Base-by-base conservation (phyloP, 2,329 filamentous ascomycete species). In the Fonsecaea pugnacius region DNA sequence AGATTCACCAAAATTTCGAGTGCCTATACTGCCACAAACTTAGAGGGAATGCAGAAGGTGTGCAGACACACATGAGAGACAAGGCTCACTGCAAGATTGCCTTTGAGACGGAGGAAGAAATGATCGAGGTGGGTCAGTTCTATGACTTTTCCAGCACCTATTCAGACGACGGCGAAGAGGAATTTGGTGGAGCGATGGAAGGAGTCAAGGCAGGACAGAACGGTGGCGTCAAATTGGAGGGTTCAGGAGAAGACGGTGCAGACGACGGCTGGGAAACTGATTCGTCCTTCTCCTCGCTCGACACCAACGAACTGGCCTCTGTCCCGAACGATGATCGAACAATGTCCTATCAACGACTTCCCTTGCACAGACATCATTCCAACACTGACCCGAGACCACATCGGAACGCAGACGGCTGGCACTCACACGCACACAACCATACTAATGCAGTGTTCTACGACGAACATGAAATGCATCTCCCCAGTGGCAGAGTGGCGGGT, bases 121-220 rank as follows among this genome's bases (percentile, higher is more conserved):
- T 97, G 79, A 85, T 98, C 33, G 92, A 96, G 62, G 91, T 99
- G 73, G 95, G 95, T 62, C 91, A 98, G 69, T 97, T 91, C 77
- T 99, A 99, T 78, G 95, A 99, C 75, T 99, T 99, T 84, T 86
- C 91, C 69, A 91, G 91, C 78, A 96, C 95, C 1, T 99, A 99
- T 76, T 95, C 92, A 0, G 95, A 98, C 72, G 87, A 84, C 10
- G 91, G 84, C 61, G 82, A 84, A 7, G 81, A 85, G 16, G 86
- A 85, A 1, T 85, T 86, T 5, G 86, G 88, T 24, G 83, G 82
- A 12, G 84, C 84, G 56, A 82, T 79, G 27, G 80, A 80, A n/a
- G 75, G 76, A 32, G 79, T 80, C 43, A 79, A 78, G 8, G 82
- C 84, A 14, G 80, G 77, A 33, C 77, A 78, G 12, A 79, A 79